A percentile compares a stretch with the other conserved stretches of the same genome.
phyloP scores from a whole-genome alignment of 2,329 filamentous ascomycete genomes.

The Beauveria caledonica region DNA sequence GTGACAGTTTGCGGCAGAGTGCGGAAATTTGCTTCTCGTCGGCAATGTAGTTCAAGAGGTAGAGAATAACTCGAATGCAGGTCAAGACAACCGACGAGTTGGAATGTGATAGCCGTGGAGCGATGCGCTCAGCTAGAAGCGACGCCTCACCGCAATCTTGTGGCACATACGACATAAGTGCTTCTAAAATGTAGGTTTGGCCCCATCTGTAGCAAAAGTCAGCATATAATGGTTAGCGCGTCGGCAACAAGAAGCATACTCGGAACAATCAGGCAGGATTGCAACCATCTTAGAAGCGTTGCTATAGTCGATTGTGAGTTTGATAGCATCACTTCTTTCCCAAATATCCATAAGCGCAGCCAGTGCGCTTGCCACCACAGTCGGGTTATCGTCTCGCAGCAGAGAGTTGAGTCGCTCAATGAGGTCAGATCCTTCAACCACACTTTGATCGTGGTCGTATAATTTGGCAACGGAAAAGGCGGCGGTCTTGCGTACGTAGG shows the following conservation, averaged over 20 bases:
- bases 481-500: conserved; percentile 95
- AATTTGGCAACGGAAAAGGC: conserved; percentile 95
- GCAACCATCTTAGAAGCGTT: conserved; percentile 98
- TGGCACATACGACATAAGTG: conserved; percentile 94
- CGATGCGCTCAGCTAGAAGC: conserved; percentile 84
- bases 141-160: conserved; percentile 83
- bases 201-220: conserved; percentile 62
- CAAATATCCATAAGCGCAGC: conserved; percentile 94
- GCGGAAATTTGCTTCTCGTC: conserved; percentile 82
- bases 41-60: conserved; percentile 97
- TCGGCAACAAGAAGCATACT: conserved; percentile 51
- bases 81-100: conserved; percentile 96
- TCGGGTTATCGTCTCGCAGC: conserved; percentile 92
- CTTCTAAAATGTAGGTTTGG: conserved; percentile 96
- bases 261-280: conserved; percentile 91
- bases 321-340: conserved; percentile 95
- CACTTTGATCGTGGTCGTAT: conserved; percentile 87
- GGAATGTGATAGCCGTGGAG: conserved; percentile 90
- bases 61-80: conserved; percentile 91
- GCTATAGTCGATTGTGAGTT: conserved; percentile 92
- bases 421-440: conserved; percentile 84
- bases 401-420: conserved; percentile 87
- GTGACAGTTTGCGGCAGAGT: conserved; percentile 86
- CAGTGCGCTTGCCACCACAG: conserved; percentile 88
- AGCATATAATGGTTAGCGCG: background rate